Base-by-base conservation (phyloP, 2,329 filamentous ascomycete genomes). In the Penicillium sp. region DNA sequence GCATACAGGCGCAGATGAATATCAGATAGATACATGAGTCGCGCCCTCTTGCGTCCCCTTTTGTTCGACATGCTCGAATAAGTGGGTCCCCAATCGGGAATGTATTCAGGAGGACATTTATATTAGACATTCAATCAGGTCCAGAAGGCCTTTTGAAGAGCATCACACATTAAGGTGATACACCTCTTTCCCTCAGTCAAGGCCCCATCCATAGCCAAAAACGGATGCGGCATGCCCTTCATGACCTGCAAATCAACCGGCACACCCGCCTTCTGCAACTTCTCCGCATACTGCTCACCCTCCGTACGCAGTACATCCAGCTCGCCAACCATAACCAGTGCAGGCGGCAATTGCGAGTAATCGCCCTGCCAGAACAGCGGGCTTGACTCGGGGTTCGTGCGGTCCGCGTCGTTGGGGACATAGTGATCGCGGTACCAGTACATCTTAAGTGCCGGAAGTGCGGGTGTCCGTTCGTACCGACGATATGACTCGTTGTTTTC, bases 381-480 rank as follows among this genome's bases (percentile, higher is more conserved):
- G 45, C 79, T 83, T 0, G 82, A 80, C 64, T 84, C 81, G 0
- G 79, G 78, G 34, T 82, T 71, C 3, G 64, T 61, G 75, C 80
- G 78, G 50, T 78, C 75, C 2, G 62, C 64, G 25, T 72, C 53
- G 40, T 79, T 69, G 0, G 82, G 81, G 2, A 86, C 74, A 67
- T 85, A 85, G 64, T 82, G 79, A 18, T 76, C 64, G n/a, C 82
- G 74, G 62, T 83, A 86, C 82, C 83, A 85, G 46, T 82, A 65
- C 82, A 85, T 85, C 67, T 85, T 84, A 3, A 71, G 70, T 0
- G 81, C 80, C 0, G 82, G 79, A 2, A 85, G 72, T 0, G 81
- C 80, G 0, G 81, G 77, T 0, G 77, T 75, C 61, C 78, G 72
- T 60, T 83, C 72, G 62, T 81, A 82, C 42, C 77, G 75, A 16